Evolutionary conservation across 441 rosid species (phyloP), one percentile per base, ranked within the genome.

Genomic region (Viola pubescens): DNA sequence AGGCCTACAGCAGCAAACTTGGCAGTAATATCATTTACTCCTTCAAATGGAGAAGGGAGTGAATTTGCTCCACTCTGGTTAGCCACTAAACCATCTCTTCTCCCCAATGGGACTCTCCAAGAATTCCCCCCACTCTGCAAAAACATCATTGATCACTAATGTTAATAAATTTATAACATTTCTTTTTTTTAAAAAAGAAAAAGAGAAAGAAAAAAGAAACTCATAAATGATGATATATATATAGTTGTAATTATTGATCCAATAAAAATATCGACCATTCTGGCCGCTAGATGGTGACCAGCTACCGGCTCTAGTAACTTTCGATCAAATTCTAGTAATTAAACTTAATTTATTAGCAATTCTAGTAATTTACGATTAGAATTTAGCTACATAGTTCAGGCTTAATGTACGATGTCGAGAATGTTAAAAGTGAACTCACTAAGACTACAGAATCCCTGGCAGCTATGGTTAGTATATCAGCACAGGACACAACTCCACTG

Each of bases 61-160:
- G 63, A 0, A 55, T 74, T 74, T 7, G 79, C 82, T 41, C 76
- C 78, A 0, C 70, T 57, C 19, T 53, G 43, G 59, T 72, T 82
- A 38, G 79, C 80, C 2, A 70, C 73, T 4, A 70, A 59, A 16
- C 79, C 66, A 67, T 84, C 94, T 74, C 86, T 78, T 75, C 96
- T 70, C 64, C 96, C 91, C 3, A 84, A 60, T 5, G 50, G 71
- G 14, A 82, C 89, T 44, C 53, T 56, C 94, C 88, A 84, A 16
- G 84, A 53, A 34, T 75, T 85, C 5, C 92, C 92, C 65, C 92
- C 87, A 59, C 81, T 79, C 89, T 86, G 70, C 19, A 68, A 57
- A 34, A 55, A 38, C 13, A 38, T 47, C 9, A 9, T 5, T 1
- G 4, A 57, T 7, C 16, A 44, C 19, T 16, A 16, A 16, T 16